Evolutionary conservation across 2,329 filamentous ascomycete genomes (phyloP), one percentile per base, ranked within the genome.

Genomic region (Clonostachys sp.): DNA sequence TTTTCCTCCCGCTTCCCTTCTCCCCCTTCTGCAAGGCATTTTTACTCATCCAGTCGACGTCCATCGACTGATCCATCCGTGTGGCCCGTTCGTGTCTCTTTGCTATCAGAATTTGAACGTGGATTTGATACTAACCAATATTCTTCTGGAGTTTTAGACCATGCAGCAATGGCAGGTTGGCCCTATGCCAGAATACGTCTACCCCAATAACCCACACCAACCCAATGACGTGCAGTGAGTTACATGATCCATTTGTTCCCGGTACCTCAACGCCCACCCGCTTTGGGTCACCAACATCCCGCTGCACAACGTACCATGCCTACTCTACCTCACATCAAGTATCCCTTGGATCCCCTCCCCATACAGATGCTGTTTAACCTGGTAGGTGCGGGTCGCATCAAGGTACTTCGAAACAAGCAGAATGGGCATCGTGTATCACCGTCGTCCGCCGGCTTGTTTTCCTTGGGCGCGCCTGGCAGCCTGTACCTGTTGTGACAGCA

Each of bases 81-180:
- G 24, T 30, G 24, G 24, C 24, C 24, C 24, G 24, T 30, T 30
- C 24, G 24, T 30, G 24, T 30, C 24, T n/a, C 38, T n/a, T 40
- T 40, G 13, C 38, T n/a, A 14, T 10, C 12, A 42, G 13, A 13
- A 18, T 14, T 17, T 42, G 9, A 17, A 42, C 42, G 42, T 38
- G 12, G 24, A 30, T 10, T 30, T 30, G 9, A 30, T 30, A 10
- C 24, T 30, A 30, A 30, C 9, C 24, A 30, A 24, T 24, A 24
- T 24, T 20, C 40, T 13, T 16, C 43, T 16, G 34, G 34, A 16
- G 12, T 40, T 53, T 54, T 51, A 79, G 75, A 75, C 66, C 67
- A 81, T 81, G 77, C 74, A 81, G 70, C 76, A 80, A 67, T 81
- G 77, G 77, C 75, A 80, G 66, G 74, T 81, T 64, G 75, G 77